A percentile compares a stretch with the other conserved stretches of the same genome.
Conservation (phyloP, 441 rosid genomes). For the Euphorbia schlechtendalii region DNA sequence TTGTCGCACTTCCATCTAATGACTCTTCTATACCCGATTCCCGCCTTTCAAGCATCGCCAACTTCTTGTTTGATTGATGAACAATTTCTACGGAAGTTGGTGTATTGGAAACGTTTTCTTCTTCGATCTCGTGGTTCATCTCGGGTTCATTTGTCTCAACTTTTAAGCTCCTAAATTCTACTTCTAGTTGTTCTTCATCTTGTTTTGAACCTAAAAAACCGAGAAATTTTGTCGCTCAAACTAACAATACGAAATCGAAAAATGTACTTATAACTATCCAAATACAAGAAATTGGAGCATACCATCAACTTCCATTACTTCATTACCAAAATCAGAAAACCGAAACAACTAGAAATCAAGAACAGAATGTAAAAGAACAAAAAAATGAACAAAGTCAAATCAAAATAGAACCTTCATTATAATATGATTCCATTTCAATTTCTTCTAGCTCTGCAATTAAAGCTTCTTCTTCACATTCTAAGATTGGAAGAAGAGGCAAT, state of each 20-base stretch:
- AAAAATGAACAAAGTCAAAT: background rate
- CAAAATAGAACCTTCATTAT: conserved; percentile 40
- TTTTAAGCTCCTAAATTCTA: conserved; percentile 38
- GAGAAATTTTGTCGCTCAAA: conserved; percentile 16
- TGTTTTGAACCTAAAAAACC: conserved; percentile 24
- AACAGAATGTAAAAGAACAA: conserved; percentile 3
- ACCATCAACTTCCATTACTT: conserved; percentile 43
- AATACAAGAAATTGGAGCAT: conserved; percentile 13
- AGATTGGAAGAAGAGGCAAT: conserved; percentile 20
- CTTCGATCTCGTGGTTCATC: conserved; percentile 32
- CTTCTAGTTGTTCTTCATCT: conserved; percentile 24
- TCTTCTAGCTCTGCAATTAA: conserved; percentile 9
- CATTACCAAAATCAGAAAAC: too few relatives aligned
- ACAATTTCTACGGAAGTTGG: conserved; percentile 43
- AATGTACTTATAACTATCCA: background rate
- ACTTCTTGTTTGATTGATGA: conserved; percentile 44
- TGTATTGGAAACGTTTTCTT: conserved; percentile 55
- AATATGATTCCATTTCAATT: conserved; percentile 20
- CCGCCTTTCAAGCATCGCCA: conserved; percentile 39
- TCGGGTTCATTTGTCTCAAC: conserved; percentile 26
- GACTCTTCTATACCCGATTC: conserved; percentile 52
- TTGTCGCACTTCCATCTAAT: conserved; percentile 44
- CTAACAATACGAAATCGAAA: background rate
- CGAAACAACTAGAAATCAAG: too few relatives aligned
- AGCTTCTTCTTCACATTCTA: conserved; percentile 27